Evolutionary conservation across 108 stramenopile species (phyloP), one percentile per base, ranked within the genome.

Genomic region (Cyclotella kingstonii): DNA sequence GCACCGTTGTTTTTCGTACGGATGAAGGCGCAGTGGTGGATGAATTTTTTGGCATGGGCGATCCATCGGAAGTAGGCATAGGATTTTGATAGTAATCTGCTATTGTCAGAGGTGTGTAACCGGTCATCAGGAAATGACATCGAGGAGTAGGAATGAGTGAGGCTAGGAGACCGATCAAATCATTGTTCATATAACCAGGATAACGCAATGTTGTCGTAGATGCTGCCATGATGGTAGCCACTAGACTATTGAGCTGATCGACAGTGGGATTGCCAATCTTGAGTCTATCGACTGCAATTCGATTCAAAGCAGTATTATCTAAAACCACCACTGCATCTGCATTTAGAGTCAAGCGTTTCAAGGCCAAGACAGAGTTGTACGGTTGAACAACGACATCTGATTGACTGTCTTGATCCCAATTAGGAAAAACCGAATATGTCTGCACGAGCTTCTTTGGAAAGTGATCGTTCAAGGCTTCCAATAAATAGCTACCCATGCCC

Each of bases 101-200:
- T 40, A 73, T 46, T 7, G 68, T 58, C 40, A 99, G 81, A 6
- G 98, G 98, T 5, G 98, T 99, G 76, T 99, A 99, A 18, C 98
- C 98, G 38, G 97, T 95, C 97, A 99, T 99, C 62, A 99, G 89
- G 65, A 99, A 99, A 63, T 99, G 98, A 68, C 97, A 98, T 25
- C 98, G 64, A 2, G 98, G 98, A n/a, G 98, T 99, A 23, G 98
- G 98, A 53, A 99, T 97, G 57, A 99, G 77, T 3, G 85, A 86
- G 25, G 98, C 97, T 47, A 99, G 73, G 22, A 99, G 76, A 11
- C 97, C 97, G 72, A 98, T 95, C 43, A 97, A 81, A 79, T 99
- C 98, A 67, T 99, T 99, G 88, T 99, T 99, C 96, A 97, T 99
- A 74, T 98, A 99, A 21, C 97, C 95, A 4, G 98, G 98, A 82